These are phyloP conservation scores for Naganishia sp. DNA, from an alignment of 1,284 basidiomycete species.

Conservation along the genomic window DNA sequence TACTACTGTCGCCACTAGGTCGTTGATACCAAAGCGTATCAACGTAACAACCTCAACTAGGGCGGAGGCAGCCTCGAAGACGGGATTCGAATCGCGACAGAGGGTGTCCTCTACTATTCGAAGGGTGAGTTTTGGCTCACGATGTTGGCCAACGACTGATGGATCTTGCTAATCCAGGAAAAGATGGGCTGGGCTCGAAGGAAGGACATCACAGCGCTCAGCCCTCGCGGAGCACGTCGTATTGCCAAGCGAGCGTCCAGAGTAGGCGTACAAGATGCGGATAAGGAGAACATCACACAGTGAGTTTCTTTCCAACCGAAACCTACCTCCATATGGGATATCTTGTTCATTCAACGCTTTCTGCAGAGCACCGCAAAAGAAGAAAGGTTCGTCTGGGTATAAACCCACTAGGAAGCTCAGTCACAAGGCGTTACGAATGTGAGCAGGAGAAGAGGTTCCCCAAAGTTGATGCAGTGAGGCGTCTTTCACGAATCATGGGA, in stretches of 20 bases:
- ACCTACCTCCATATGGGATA: neutral
- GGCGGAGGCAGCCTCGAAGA: neutral
- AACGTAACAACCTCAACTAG: neutral
- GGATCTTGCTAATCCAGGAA: neutral
- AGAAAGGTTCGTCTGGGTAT: neutral
- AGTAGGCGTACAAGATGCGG: neutral
- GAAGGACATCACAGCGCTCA: neutral
- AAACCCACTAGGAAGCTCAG: conserved; percentile 9
- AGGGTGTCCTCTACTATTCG: conserved; percentile 20
- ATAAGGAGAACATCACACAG: conserved; percentile 14
- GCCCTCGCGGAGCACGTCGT: neutral
- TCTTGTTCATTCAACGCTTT: neutral
- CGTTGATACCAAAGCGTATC: conserved; percentile 3
- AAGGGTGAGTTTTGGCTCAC: conserved; percentile 19
- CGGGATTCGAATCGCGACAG: neutral
- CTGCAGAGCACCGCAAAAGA: neutral
- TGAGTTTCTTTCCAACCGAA: neutral
- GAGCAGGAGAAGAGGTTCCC: neutral
- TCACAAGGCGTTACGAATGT: conserved; percentile 8
- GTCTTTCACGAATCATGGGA: no score
- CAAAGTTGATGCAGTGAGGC: no score
- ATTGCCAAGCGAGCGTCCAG: neutral
- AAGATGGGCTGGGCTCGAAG: conserved; percentile 29
- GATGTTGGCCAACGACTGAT: neutral
- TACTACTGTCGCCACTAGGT: neutral